phyloP scores from a whole-genome alignment of 805 yeast species.

The Clavispora fructus region DNA sequence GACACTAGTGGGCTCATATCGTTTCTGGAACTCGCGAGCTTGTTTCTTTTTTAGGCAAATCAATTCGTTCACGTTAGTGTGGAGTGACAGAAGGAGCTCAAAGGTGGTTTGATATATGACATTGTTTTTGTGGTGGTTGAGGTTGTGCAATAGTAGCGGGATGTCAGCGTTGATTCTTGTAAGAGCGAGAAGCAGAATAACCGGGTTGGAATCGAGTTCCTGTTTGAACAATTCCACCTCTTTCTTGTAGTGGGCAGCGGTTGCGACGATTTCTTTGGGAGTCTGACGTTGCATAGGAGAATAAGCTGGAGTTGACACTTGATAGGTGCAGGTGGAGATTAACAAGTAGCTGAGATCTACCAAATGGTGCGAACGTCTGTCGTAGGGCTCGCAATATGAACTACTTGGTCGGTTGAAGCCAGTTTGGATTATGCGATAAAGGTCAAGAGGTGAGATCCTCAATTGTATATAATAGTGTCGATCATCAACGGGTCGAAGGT shows the following conservation, averaged over 20 bases:
- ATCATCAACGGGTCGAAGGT: too few relatives aligned
- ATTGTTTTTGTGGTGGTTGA: conserved; percentile 7
- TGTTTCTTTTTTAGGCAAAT: background rate
- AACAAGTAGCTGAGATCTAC: too few relatives aligned
- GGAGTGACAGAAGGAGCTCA: conserved; percentile 4
- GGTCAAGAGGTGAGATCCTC: too few relatives aligned
- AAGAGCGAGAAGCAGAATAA: conserved; percentile 8
- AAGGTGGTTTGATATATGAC: conserved; percentile 2
- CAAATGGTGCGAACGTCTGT: too few relatives aligned
- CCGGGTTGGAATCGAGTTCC: conserved; percentile 4
- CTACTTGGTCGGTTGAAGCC: too few relatives aligned
- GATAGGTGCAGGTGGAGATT: background rate
- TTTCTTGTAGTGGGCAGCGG: conserved; percentile 5
- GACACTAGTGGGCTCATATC: background rate
- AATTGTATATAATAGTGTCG: too few relatives aligned
- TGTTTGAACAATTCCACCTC: conserved; percentile 3
- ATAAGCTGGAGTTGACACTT: background rate
- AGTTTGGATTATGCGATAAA: too few relatives aligned
- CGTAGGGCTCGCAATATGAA: too few relatives aligned
- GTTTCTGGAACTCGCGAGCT: background rate
- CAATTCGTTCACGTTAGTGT: conserved; percentile 7
- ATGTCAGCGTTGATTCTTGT: conserved; percentile 11
- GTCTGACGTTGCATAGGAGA: background rate
- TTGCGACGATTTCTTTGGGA: background rate
- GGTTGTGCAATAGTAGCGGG: conserved; percentile 11